Evolutionary conservation across 2,329 filamentous ascomycete species (phyloP).

Genomic region (Byssochlamys sp.): DNA sequence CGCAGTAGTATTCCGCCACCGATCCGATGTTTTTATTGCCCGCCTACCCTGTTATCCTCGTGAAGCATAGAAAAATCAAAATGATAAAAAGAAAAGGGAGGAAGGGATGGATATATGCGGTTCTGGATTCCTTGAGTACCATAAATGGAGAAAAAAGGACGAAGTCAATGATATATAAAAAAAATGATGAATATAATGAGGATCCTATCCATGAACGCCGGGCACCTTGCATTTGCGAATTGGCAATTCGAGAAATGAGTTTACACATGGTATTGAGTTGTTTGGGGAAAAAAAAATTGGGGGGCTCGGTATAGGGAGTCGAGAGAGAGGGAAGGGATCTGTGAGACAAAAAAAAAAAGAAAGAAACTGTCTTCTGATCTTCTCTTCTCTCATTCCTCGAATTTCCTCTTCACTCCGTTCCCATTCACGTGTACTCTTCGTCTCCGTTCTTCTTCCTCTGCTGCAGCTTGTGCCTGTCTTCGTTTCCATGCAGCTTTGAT

Average conservation of each 20-base stretch:
- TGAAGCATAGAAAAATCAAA: background rate
- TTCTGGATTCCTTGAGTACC: background rate
- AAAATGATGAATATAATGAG: background rate
- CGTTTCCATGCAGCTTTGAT: constrained; percentile 77
- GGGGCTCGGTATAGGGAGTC: background rate
- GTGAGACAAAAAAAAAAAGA: too few relatives aligned
- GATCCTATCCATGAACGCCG: background rate
- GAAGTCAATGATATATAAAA: background rate
- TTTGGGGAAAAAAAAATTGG: background rate
- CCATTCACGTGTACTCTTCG: constrained; percentile 16
- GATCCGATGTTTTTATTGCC: background rate
- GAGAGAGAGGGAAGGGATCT: background rate
- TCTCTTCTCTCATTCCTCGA: constrained; percentile 24
- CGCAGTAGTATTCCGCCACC: background rate
- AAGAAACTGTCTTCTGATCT: background rate
- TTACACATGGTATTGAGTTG: background rate
- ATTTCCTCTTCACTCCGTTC: constrained; percentile 33
- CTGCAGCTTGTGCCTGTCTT: constrained; percentile 34
- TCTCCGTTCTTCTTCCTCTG: constrained; percentile 17
- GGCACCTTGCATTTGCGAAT: background rate
- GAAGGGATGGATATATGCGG: background rate
- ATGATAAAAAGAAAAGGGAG: background rate
- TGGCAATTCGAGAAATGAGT: background rate
- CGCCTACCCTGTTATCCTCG: background rate
- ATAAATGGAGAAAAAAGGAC: background rate